Evolutionary conservation across 1,284 basidiomycete genomes (phyloP).

Genomic region (Tilletiopsis washingtonensis): DNA sequence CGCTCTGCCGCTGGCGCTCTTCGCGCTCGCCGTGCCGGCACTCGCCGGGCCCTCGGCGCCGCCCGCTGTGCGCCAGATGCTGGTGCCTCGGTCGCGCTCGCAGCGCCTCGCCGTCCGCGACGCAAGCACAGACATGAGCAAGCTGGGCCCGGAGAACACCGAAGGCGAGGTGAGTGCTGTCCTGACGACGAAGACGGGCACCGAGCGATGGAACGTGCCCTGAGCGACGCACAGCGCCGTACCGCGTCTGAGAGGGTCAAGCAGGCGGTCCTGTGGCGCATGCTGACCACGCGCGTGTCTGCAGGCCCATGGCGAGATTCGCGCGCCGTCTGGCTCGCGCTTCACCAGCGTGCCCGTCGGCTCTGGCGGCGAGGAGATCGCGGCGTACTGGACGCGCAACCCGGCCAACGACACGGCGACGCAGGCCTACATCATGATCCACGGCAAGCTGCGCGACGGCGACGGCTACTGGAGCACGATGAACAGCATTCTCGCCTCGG

Average conservation of each 20-base stretch:
- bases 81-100: no score
- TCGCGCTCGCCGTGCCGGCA: no score
- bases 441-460: slow-evolving; percentile 37
- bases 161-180: neutral
- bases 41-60: no score
- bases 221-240: neutral
- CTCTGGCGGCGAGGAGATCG: slow-evolving; percentile 11
- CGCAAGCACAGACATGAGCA: slow-evolving; percentile 3
- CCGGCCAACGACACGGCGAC: slow-evolving; percentile 15
- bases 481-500: slow-evolving; percentile 22
- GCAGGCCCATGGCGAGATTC: neutral
- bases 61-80: no score
- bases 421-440: slow-evolving; percentile 43
- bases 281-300: neutral
- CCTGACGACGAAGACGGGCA: neutral
- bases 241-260: no score
- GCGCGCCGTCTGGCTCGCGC: slow-evolving; percentile 5
- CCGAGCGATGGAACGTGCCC: neutral
- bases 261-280: neutral
- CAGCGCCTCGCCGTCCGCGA: neutral
- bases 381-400: slow-evolving; percentile 23
- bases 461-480: slow-evolving; percentile 23
- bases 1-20: neutral
- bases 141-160: no score
- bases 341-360: slow-evolving; percentile 24